Evolutionary conservation across 1,284 basidiomycete genomes (phyloP).

Genomic region (Cryptococcus maquisensis): DNA sequence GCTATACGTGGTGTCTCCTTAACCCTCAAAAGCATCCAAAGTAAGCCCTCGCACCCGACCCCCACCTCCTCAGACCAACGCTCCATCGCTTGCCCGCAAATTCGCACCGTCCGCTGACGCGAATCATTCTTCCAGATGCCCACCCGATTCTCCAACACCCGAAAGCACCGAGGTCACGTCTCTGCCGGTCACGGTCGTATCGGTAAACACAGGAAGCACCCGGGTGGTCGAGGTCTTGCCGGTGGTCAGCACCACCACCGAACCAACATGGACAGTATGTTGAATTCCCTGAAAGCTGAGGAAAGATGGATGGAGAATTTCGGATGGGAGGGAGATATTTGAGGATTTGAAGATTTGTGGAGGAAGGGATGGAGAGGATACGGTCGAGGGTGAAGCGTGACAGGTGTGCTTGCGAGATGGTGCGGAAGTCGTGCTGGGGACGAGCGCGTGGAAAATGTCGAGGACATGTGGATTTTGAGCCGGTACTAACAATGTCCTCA

Average conservation of each 20-base stretch:
- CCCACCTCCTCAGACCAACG: neutral
- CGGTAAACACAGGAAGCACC: constrained; percentile 99
- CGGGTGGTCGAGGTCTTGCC: constrained; percentile 99
- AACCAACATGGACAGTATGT: constrained; percentile 54
- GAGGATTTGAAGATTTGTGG: neutral
- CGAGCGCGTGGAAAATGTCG: neutral
- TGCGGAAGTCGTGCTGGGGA: too few species aligned
- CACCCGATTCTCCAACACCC: constrained; percentile 89
- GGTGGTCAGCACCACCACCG: constrained; percentile 99
- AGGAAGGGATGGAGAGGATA: neutral
- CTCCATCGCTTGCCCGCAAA: neutral
- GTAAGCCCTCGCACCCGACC: constrained; percentile 12
- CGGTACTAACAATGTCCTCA: neutral
- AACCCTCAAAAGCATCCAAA: constrained; percentile 30
- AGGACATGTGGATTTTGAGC: neutral
- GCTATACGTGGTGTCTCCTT: constrained; percentile 4
- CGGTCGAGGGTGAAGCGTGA: too few species aligned
- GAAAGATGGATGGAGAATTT: neutral
- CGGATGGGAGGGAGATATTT: neutral
- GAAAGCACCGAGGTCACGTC: constrained; percentile 98
- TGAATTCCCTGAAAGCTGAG: constrained; percentile 3
- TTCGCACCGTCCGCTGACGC: neutral
- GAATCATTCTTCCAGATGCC: constrained; percentile 60
- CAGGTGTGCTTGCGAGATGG: too few species aligned
- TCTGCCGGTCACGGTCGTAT: constrained; percentile 99